phyloP scores from a whole-genome alignment of 352 stramenopile genomes.

The Pythium dissotocum region DNA sequence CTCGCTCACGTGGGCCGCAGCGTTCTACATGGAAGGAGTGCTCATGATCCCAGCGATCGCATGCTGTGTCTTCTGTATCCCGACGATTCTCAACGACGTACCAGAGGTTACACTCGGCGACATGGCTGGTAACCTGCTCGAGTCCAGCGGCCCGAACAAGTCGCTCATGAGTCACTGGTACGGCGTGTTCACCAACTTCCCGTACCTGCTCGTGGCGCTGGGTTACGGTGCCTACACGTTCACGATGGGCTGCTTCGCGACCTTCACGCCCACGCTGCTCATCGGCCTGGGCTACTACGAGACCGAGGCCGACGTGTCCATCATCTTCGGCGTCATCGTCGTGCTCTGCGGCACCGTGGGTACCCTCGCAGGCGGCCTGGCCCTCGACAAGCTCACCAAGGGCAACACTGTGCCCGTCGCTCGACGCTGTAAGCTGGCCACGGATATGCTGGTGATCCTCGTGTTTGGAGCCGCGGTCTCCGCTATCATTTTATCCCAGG shows the following conservation, averaged over 20 bases:
- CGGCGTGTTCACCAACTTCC: not conserved
- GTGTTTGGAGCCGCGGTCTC: not conserved
- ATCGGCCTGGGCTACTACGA: not conserved
- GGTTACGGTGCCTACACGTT: not conserved
- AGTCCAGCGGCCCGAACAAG: not conserved
- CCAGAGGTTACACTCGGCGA: not conserved
- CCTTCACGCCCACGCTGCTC: not conserved
- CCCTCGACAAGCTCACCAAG: not conserved
- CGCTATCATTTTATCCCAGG: not conserved
- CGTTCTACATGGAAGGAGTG: not conserved
- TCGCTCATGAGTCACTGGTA: not conserved
- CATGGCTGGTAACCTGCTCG: not conserved
- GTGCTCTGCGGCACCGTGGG: constrained; percentile 37
- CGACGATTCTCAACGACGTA: not conserved
- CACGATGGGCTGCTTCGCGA: not conserved
- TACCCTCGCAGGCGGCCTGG: not conserved
- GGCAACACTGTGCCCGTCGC: not conserved
- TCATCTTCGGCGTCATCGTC: not conserved
- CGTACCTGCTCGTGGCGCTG: not conserved
- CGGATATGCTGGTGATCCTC: not conserved
- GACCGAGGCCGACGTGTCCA: not conserved
- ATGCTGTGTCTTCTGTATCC: not conserved
- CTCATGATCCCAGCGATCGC: not conserved
- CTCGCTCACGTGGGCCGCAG: not conserved
- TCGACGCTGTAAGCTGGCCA: not conserved